Conservation (phyloP, 345 rosid genomes). For the Chamaenerion angustifolium region DNA sequence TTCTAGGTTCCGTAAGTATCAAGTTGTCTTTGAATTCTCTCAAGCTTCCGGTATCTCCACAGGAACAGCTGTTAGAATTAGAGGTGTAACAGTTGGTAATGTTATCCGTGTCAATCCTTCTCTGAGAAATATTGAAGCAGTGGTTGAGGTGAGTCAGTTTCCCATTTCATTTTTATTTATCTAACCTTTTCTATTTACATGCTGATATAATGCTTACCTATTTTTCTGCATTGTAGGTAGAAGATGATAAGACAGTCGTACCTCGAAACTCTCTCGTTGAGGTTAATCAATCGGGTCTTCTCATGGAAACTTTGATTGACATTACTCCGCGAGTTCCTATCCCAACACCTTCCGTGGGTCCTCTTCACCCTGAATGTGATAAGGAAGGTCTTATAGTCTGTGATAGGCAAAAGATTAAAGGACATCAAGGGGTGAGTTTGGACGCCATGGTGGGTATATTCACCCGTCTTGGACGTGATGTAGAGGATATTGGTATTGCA, state of each 20-base stretch:
- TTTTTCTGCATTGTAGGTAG: constrained; percentile 37
- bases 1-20: constrained; percentile 70
- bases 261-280: constrained; percentile 82
- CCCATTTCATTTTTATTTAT: constrained; percentile 4
- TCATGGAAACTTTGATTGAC: constrained; percentile 92
- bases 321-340: constrained; percentile 82
- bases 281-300: constrained; percentile 97
- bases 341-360: constrained; percentile 70
- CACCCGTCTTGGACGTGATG: constrained; percentile 78
- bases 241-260: constrained; percentile 86
- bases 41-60: constrained; percentile 87
- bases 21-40: constrained; percentile 65
- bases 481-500: constrained; percentile 70
- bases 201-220: constrained; percentile 4
- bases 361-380: constrained; percentile 60
- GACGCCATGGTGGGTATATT: constrained; percentile 83
- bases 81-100: constrained; percentile 90
- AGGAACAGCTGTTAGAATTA: constrained; percentile 88
- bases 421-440: constrained; percentile 82
- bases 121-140: constrained; percentile 74
- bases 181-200: background rate
- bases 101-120: constrained; percentile 86
- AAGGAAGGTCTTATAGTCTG: constrained; percentile 83
- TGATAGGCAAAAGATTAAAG: constrained; percentile 80
- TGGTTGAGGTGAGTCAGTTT: constrained; percentile 57